These are phyloP conservation scores for Neonothopanus nambi DNA, from an alignment of 1,284 basidiomycete genomes.

Conservation along the genomic window DNA sequence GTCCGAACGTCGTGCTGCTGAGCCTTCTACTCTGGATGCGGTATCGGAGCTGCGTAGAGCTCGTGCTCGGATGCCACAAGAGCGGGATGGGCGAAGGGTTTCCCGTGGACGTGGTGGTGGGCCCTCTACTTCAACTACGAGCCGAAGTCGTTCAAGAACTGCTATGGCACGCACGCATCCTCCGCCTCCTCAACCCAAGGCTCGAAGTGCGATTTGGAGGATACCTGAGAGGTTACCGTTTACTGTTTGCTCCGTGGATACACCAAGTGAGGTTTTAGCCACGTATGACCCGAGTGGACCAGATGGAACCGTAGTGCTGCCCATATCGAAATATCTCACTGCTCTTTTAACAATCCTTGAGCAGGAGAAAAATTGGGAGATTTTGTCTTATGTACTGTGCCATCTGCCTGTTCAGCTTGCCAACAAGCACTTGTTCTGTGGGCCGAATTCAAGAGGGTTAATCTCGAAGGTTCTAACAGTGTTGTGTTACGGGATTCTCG, in stretches of 20 bases:
- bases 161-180: slow-evolving; percentile 13
- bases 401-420: slow-evolving; percentile 90
- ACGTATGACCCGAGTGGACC: slow-evolving; percentile 81
- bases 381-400: slow-evolving; percentile 90
- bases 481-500: slow-evolving; percentile 73
- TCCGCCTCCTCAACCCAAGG: not conserved
- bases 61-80: slow-evolving; percentile 45
- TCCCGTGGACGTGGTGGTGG: slow-evolving; percentile 60
- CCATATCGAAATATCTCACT: slow-evolving; percentile 78
- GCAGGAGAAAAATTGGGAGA: slow-evolving; percentile 87
- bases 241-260: slow-evolving; percentile 60
- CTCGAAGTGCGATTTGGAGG: slow-evolving; percentile 60
- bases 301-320: slow-evolving; percentile 61
- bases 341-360: slow-evolving; percentile 72
- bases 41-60: slow-evolving; percentile 45
- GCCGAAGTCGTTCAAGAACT: slow-evolving; percentile 74
- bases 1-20: slow-evolving; percentile 12
- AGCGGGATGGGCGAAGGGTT: slow-evolving; percentile 52
- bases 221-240: slow-evolving; percentile 79
- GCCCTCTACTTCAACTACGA: slow-evolving; percentile 41
- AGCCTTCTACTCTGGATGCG: slow-evolving; percentile 29
- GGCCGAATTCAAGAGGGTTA: slow-evolving; percentile 71
- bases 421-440: slow-evolving; percentile 98
- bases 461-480: slow-evolving; percentile 67
- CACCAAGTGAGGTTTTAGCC: slow-evolving; percentile 71